Conservation (phyloP, 371 early-diverging fungal genomes). For the Mucor lusitanicus region DNA sequence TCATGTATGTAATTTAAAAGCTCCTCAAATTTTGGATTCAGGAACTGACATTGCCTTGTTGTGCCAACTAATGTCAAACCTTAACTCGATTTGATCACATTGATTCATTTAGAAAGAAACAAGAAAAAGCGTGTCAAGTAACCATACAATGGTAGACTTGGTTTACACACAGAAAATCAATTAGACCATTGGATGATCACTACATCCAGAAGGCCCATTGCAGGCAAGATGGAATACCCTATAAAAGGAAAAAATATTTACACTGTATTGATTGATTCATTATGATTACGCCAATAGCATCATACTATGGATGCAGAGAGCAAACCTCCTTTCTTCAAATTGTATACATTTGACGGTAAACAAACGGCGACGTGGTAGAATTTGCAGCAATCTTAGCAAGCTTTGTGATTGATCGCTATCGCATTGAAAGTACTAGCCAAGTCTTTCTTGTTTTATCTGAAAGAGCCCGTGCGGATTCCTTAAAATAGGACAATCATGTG, state of each 20-base stretch:
- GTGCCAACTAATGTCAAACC: neutral
- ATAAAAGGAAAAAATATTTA: neutral
- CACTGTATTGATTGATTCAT: neutral
- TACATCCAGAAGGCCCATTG: too few species aligned
- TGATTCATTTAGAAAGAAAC: neutral
- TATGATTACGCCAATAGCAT: neutral
- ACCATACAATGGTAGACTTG: neutral
- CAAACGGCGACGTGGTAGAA: neutral
- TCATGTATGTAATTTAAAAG: neutral
- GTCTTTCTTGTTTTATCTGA: neutral
- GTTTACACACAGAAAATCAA: neutral
- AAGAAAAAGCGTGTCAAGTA: neutral
- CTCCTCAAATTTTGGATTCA: neutral
- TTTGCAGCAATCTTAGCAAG: neutral
- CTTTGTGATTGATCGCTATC: neutral
- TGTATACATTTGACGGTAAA: neutral
- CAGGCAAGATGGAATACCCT: neutral
- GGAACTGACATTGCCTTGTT: neutral
- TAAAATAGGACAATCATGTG: constrained; percentile 3
- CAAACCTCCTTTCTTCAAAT: neutral
- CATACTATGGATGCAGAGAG: neutral
- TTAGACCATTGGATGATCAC: neutral
- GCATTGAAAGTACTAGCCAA: neutral
- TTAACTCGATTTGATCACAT: neutral
- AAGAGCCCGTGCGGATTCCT: constrained; percentile 6